phyloP scores from a whole-genome alignment of 352 stramenopile genomes.

The Globisporangium cederbergense region DNA sequence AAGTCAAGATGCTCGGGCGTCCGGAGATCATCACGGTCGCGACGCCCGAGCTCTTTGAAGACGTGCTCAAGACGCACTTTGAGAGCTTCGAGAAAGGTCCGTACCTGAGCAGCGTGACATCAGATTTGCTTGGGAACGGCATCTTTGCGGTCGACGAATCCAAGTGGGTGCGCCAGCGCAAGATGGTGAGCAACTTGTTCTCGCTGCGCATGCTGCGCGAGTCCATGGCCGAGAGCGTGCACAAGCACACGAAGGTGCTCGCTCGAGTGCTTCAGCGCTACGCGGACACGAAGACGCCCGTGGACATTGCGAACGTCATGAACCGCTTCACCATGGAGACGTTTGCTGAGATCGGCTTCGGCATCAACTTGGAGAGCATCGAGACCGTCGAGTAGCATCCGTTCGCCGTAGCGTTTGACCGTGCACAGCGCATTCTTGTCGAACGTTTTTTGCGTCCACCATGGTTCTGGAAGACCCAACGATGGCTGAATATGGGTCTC shows the following conservation, averaged over 20 bases:
- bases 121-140: conserved; percentile 39
- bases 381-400: conserved; percentile 9
- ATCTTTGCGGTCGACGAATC: conserved; percentile 44
- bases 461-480: conserved; percentile 39
- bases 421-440: conserved; percentile 24
- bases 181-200: conserved; percentile 50
- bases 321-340: conserved; percentile 29
- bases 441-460: conserved; percentile 25
- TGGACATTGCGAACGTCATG: conserved; percentile 8
- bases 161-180: conserved; percentile 42
- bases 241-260: conserved; percentile 10
- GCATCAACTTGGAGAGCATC: conserved; percentile 16
- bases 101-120: conserved; percentile 35
- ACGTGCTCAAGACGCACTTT: conserved; percentile 52
- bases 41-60: conserved; percentile 48
- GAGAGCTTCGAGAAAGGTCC: conserved; percentile 43
- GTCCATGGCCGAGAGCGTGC: conserved; percentile 24
- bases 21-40: conserved; percentile 39
- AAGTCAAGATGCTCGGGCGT: conserved; percentile 34
- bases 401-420: conserved; percentile 44
- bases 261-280: conserved; percentile 3
- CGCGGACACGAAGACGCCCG: not conserved
- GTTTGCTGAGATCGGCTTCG: conserved; percentile 35
- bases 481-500: conserved; percentile 27
- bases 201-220: conserved; percentile 33